Conservation (phyloP, 2,329 filamentous ascomycete species). For the Zasmidium citrigriseum region DNA sequence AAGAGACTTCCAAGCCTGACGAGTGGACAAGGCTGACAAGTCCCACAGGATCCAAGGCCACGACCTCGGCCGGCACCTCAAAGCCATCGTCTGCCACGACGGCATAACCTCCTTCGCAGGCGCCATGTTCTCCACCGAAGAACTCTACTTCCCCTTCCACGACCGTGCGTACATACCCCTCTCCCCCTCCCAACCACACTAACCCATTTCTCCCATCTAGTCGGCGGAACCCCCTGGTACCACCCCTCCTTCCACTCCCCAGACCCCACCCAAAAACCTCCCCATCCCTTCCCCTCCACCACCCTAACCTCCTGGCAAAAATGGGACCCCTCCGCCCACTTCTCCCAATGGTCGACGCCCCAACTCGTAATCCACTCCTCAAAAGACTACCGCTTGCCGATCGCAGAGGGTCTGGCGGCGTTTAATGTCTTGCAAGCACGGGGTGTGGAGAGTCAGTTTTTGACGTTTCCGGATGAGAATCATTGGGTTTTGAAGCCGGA, state of each 20-base stretch:
- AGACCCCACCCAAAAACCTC: constrained; percentile 9
- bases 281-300: constrained; percentile 19
- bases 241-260: constrained; percentile 30
- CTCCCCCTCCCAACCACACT: no score
- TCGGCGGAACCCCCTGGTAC: constrained; percentile 54
- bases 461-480: constrained; percentile 79
- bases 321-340: constrained; percentile 60
- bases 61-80: constrained; percentile 79
- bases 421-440: constrained; percentile 83
- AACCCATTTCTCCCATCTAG: no score
- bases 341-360: constrained; percentile 77
- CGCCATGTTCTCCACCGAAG: constrained; percentile 44
- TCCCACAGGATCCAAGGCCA: constrained; percentile 76
- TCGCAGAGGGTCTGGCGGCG: constrained; percentile 79
- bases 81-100: constrained; percentile 71
- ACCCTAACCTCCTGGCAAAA: constrained; percentile 19
- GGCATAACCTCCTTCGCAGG: constrained; percentile 32
- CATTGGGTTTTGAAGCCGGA: constrained; percentile 89
- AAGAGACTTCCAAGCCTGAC: background rate
- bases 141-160: constrained; percentile 58
- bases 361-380: constrained; percentile 89
- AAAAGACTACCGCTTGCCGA: constrained; percentile 82
- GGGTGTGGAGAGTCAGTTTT: constrained; percentile 72
- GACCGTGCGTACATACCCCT: no score
- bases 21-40: background rate